phyloP scores from a whole-genome alignment of 352 stramenopile genomes.

The Albugo candida region DNA sequence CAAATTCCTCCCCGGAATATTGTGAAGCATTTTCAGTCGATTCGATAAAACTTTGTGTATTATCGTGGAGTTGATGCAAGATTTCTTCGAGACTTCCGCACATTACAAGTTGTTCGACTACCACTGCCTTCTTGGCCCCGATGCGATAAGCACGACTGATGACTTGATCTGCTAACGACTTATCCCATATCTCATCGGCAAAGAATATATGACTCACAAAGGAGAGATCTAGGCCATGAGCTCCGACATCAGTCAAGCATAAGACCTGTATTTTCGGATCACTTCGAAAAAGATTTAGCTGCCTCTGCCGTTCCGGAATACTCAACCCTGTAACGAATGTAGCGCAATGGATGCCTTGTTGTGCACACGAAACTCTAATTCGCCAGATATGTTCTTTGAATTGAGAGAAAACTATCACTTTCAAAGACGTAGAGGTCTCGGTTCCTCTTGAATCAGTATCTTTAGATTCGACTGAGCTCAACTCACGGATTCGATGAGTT shows the following conservation, averaged over 20 bases:
- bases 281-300: slow-evolving; percentile 30
- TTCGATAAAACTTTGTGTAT: slow-evolving; percentile 1
- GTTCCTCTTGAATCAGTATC: background rate
- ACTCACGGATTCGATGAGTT: too few relatives aligned
- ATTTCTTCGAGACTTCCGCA: slow-evolving; percentile 64
- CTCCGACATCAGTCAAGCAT: slow-evolving; percentile 86
- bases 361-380: slow-evolving; percentile 43
- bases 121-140: slow-evolving; percentile 79
- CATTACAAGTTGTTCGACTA: slow-evolving; percentile 87
- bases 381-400: slow-evolving; percentile 68
- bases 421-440: slow-evolving; percentile 9
- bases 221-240: slow-evolving; percentile 89
- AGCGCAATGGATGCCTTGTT: slow-evolving; percentile 34
- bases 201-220: slow-evolving; percentile 98
- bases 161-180: slow-evolving; percentile 88
- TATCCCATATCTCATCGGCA: slow-evolving; percentile 93
- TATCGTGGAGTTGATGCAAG: slow-evolving; percentile 30
- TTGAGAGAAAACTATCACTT: slow-evolving; percentile 71
- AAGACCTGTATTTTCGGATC: slow-evolving; percentile 77
- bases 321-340: slow-evolving; percentile 41
- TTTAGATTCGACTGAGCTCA: background rate
- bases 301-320: slow-evolving; percentile 22
- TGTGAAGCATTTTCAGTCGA: slow-evolving; percentile 2
- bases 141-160: slow-evolving; percentile 92
- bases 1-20: slow-evolving; percentile 1